phyloP scores from a whole-genome alignment of 805 yeast species.

The Pichia thaimueangensis region DNA sequence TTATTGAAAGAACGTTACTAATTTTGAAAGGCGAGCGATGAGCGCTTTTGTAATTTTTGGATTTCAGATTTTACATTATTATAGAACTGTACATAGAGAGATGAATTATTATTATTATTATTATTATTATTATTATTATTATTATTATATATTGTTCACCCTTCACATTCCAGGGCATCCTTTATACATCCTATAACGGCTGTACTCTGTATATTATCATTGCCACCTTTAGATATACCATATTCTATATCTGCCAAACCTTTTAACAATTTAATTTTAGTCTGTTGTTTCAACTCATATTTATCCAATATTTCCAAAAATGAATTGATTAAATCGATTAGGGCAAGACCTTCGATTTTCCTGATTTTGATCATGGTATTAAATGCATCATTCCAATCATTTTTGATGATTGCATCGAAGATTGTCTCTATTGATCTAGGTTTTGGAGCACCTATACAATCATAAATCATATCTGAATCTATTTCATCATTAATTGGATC shows the following conservation, averaged over 20 bases:
- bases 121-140: too few relatives aligned
- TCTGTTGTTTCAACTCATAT: slow-evolving; percentile 56
- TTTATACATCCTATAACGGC: slow-evolving; percentile 87
- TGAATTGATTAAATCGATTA: slow-evolving; percentile 77
- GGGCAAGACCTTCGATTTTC: slow-evolving; percentile 74
- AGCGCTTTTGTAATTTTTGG: too few relatives aligned
- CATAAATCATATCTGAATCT: slow-evolving; percentile 72
- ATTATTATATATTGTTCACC: slow-evolving; percentile 9
- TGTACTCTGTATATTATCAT: slow-evolving; percentile 81
- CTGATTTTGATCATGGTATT: slow-evolving; percentile 62
- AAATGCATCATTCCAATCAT: slow-evolving; percentile 80
- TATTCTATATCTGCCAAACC: slow-evolving; percentile 87
- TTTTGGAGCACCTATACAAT: slow-evolving; percentile 93
- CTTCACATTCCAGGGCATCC: slow-evolving; percentile 48
- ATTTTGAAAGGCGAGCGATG: too few relatives aligned
- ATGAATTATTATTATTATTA: too few relatives aligned
- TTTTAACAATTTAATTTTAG: slow-evolving; percentile 58
- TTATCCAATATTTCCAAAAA: slow-evolving; percentile 62
- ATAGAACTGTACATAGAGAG: too few relatives aligned
- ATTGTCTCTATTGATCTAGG: slow-evolving; percentile 77
- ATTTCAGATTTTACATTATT: too few relatives aligned
- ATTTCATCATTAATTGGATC: slow-evolving; percentile 43
- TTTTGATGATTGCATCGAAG: slow-evolving; percentile 70
- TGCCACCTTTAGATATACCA: slow-evolving; percentile 87
- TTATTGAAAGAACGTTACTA: too few relatives aligned